These are phyloP conservation scores for Rhodotorula graminis DNA, from an alignment of 768 basidiomycete genomes.

Conservation along the genomic window DNA sequence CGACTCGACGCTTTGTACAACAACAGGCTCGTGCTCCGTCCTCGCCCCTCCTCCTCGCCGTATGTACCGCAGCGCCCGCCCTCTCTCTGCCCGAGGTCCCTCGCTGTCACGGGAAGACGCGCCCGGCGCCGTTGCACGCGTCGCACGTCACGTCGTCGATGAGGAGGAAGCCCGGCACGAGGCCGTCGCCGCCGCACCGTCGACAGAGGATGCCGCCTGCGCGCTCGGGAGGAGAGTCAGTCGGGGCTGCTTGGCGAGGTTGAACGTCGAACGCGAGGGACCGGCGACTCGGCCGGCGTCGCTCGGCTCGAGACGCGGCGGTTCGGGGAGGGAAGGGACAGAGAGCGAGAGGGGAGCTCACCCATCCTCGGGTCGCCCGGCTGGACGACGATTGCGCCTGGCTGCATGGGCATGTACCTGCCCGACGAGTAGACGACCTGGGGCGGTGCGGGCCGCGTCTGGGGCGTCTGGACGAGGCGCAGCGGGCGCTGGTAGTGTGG, in stretches of 20 bases:
- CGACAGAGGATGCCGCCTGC: conserved; percentile 25
- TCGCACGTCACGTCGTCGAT: conserved; percentile 32
- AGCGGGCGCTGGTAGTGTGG: conserved; percentile 29
- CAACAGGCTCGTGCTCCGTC: neutral
- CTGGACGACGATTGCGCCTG: neutral
- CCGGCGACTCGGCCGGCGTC: too few relatives aligned
- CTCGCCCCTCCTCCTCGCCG: neutral
- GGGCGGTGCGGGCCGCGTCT: neutral
- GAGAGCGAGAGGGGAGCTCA: neutral
- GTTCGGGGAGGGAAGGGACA: neutral
- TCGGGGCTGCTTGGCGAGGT: too few relatives aligned
- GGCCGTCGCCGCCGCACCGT: conserved; percentile 26
- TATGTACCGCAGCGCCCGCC: neutral
- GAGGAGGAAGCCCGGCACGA: conserved; percentile 9
- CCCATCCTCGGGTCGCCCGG: conserved; percentile 32
- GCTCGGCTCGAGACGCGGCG: too few relatives aligned
- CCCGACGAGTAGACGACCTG: neutral
- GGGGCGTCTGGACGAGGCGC: conserved; percentile 14
- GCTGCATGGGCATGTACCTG: neutral
- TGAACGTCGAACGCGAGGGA: too few relatives aligned
- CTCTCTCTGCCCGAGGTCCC: neutral
- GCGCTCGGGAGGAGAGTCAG: neutral
- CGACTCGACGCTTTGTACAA: neutral
- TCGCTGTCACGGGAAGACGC: conserved; percentile 8
- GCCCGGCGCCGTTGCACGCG: conserved; percentile 15